A percentile compares a stretch with the other conserved stretches of the same genome.
Evolutionary conservation across 306 rosid genomes (phyloP).

Genomic region (Dryas octopetala): DNA sequence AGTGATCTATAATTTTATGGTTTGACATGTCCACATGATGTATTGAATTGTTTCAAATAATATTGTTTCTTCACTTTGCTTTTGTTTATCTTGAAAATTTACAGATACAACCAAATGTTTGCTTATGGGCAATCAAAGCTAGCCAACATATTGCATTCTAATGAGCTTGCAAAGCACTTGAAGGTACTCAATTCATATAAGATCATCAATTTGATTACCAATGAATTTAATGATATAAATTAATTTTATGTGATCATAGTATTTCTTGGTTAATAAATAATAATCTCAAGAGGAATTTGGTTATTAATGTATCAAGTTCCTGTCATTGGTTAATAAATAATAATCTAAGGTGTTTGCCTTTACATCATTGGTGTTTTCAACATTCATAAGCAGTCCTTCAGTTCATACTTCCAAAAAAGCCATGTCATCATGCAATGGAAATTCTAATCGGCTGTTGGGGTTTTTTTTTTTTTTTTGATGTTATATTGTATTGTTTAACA

Average conservation of each 20-base stretch:
- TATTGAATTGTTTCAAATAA: too few species aligned
- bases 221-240: not conserved
- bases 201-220: not conserved
- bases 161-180: constrained; percentile 65
- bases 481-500: not conserved
- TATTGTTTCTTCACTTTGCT: too few species aligned
- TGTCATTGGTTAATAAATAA: too few species aligned
- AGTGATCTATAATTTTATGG: not conserved
- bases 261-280: not conserved
- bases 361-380: constrained; percentile 1
- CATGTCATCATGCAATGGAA: not conserved
- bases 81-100: too few species aligned
- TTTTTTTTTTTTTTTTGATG: too few species aligned
- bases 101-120: constrained; percentile 50
- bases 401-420: not conserved
- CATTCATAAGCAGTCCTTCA: not conserved
- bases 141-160: too few species aligned
- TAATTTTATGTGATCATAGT: not conserved
- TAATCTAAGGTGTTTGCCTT: not conserved
- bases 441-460: not conserved
- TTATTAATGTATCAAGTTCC: not conserved
- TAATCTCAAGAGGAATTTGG: not conserved
- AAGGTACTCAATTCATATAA: constrained; percentile 44
- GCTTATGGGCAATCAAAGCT: constrained; percentile 98
- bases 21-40: constrained; percentile 4